phyloP scores from a whole-genome alignment of 805 yeast genomes.

The Nakazawaea pomicola region DNA sequence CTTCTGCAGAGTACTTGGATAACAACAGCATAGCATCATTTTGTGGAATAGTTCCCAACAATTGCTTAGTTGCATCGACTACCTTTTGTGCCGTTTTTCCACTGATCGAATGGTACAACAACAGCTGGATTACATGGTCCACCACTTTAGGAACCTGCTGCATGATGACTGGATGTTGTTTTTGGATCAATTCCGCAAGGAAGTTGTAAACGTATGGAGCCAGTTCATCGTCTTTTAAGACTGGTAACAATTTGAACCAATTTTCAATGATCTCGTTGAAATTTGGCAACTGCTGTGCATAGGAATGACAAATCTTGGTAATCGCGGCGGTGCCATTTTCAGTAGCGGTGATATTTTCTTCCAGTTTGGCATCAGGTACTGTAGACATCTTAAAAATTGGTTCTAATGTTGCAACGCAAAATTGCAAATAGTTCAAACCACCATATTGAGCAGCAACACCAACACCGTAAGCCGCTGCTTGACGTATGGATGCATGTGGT shows the following conservation, averaged over 20 bases:
- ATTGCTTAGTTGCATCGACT: constrained; percentile 56
- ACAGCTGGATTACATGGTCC: constrained; percentile 68
- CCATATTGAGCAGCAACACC: constrained; percentile 87
- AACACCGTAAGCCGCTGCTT: constrained; percentile 78
- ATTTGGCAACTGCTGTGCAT: constrained; percentile 54
- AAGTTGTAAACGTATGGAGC: constrained; percentile 82
- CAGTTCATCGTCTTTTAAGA: constrained; percentile 79
- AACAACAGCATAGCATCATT: constrained; percentile 61
- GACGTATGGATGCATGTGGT: constrained; percentile 70
- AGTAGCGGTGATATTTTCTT: constrained; percentile 80
- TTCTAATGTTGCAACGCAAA: constrained; percentile 66
- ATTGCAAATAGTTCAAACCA: constrained; percentile 54
- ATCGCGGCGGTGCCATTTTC: constrained; percentile 81
- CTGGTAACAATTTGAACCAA: constrained; percentile 83
- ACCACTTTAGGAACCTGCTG: constrained; percentile 55
- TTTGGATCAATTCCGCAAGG: constrained; percentile 64
- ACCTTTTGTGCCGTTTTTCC: constrained; percentile 70
- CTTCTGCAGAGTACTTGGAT: constrained; percentile 56
- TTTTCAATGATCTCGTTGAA: constrained; percentile 56
- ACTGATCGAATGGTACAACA: constrained; percentile 57
- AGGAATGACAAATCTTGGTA: constrained; percentile 72
- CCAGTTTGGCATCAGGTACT: constrained; percentile 79
- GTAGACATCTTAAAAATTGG: constrained; percentile 68
- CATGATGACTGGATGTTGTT: constrained; percentile 54
- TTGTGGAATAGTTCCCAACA: constrained; percentile 63